A percentile compares a stretch with the other conserved stretches of the same genome.
Evolutionary conservation across 352 stramenopile species (phyloP).

Genomic region (Phytophthora palmivora): DNA sequence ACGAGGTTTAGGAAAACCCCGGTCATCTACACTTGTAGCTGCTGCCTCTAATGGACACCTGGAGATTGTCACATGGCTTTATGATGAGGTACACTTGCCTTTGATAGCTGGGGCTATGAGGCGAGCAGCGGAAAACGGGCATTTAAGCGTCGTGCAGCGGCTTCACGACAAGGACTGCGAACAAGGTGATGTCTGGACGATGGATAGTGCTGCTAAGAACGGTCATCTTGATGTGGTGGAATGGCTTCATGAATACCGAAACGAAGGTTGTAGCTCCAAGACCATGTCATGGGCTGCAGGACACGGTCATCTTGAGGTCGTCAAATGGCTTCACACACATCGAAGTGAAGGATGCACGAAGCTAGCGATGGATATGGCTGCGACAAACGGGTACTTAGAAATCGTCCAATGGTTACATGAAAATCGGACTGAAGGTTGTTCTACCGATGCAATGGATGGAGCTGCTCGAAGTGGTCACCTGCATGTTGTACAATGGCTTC

Average conservation of each 20-base stretch:
- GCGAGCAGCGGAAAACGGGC: conserved; percentile 24
- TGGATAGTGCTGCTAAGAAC: conserved; percentile 21
- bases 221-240: conserved; percentile 28
- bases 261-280: conserved; percentile 29
- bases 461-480: conserved; percentile 24
- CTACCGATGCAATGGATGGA: conserved; percentile 20
- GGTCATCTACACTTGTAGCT: conserved; percentile 7
- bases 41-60: conserved; percentile 36
- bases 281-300: conserved; percentile 33
- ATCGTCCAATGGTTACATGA: conserved; percentile 32
- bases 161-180: conserved; percentile 20
- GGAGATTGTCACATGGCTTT: conserved; percentile 30
- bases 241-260: conserved; percentile 31
- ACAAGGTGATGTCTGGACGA: conserved; percentile 14
- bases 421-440: conserved; percentile 25
- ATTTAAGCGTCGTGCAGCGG: conserved; percentile 29
- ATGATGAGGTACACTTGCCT: conserved; percentile 6
- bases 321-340: conserved; percentile 28
- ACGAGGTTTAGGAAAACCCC: conserved; percentile 5
- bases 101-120: conserved; percentile 30
- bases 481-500: conserved; percentile 26
- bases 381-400: conserved; percentile 11
- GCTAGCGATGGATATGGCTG: conserved; percentile 25
- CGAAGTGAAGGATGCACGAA: conserved; percentile 28
- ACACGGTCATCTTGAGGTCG: conserved; percentile 29